Base-by-base conservation (phyloP, 129 eudicot genomes). In the Chrysanthemum makinoi region DNA sequence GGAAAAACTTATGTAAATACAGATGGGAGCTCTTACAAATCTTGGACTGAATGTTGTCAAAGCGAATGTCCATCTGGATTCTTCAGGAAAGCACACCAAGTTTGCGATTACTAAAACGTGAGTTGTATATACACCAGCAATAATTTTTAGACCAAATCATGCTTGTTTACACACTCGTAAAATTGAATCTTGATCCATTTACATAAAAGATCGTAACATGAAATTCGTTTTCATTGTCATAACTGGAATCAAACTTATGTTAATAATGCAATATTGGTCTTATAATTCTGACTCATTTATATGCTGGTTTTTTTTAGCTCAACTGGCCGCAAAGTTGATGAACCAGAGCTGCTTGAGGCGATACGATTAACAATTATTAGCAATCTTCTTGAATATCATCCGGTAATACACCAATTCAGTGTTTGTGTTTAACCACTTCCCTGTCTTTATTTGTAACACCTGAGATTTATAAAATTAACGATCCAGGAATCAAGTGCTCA, bases 11-110 rank as follows among this genome's bases (percentile, higher is more conserved):
- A 73, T 72, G 13, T 80, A 71, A 3, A 43, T 51, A 6, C 88
- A 89, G 96, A 89, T 93, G 97, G 82, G 76, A 63, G 95, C 97
- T 14, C 95, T 90, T 64, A 80, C 72, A 79, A 89, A 82, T 78
- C 96, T 89, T 61, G 98, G 98, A 59, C 77, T 94, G 82, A 94
- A 89, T 49, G 98, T 93, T 70, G 92, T 89, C 64, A 94, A 94
- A 87, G 98, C 95, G 57, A 87, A 94, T 77, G 98, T 94, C 66
- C 83, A 75, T 74, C 87, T 89, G 33, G 98, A 94, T 84, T 86
- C 95, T 71, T 89, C 96, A 33, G 96, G 98, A 83, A 93, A 89
- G 71, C 96, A 89, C 86, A 89, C 83, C 77, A 85, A 81, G 70
- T 94, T 94, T 80, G 75, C 88, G 69, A 89, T 89, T 56, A 89